Conservation (phyloP, 164 flowering plant species). For the Liriodendron chinense region DNA sequence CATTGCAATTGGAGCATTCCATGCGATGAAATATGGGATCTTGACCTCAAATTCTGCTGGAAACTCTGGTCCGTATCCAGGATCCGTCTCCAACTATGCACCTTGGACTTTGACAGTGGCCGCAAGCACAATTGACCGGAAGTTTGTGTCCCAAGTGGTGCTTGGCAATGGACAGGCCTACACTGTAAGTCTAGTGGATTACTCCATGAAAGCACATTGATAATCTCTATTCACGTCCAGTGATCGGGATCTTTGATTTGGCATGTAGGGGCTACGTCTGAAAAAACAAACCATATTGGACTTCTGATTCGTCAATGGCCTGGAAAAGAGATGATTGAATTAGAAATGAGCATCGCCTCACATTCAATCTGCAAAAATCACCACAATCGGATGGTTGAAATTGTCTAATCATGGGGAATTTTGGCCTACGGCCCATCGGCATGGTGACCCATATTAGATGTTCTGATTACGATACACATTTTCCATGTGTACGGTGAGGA, state of each 20-base stretch:
- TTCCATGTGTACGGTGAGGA: not conserved
- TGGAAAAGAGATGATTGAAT: no score
- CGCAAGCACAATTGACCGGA: constrained; percentile 19
- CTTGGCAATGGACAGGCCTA: constrained; percentile 10
- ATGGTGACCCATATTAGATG: not conserved
- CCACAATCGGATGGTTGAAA: no score
- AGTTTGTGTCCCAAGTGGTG: constrained; percentile 6
- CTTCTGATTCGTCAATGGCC: no score
- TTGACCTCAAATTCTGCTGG: constrained; percentile 12
- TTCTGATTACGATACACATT: not conserved
- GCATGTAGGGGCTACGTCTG: no score
- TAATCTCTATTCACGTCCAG: not conserved
- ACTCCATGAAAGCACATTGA: not conserved
- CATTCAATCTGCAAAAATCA: no score
- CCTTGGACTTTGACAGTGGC: constrained; percentile 15
- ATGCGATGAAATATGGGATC: constrained; percentile 25
- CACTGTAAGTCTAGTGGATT: not conserved
- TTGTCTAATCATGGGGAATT: no score
- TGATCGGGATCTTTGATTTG: no score
- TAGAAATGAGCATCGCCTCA: no score
- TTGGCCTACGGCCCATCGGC: no score
- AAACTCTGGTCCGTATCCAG: not conserved
- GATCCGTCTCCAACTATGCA: not conserved
- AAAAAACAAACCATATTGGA: no score
- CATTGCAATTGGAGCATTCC: constrained; percentile 49